Base-by-base conservation (phyloP, 2,329 filamentous ascomycete genomes). In the Colletotrichum gigasporum region DNA sequence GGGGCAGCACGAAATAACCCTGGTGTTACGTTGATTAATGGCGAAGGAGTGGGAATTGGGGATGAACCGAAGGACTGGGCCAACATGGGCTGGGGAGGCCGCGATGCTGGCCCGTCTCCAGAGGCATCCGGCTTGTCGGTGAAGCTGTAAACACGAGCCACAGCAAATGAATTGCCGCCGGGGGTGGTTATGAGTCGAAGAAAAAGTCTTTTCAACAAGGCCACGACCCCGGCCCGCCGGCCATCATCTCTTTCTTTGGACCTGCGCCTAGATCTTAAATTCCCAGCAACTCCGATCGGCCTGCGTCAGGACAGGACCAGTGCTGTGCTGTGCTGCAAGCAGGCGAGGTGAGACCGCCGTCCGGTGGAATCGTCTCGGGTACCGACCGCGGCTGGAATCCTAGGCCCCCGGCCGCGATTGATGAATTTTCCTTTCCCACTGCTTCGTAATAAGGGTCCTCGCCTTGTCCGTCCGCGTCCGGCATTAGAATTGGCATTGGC, bases 21-120 rank as follows among this genome's bases (percentile, higher is more conserved):
- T 45, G 56, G 62, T 65, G 48, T 65, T 48, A 50, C 62, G 39
- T 61, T 65, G 62, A 65, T 65, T 61, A 54, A 50, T 18, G 50
- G 35, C 48, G 56, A 62, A 39, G n/a, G 48, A 54, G 62, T 55
- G 62, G 62, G 50, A 35, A 48, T 55, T 37, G 41, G 41, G 47
- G 56, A 55, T 30, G 62, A 65, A 65, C 62, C 62, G 55, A 53
- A 47, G 34, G 48, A 61, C 62, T 62, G 56, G 62, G 61, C 51
- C 61, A 37, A 18, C 52, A 47, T 45, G 34, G 37, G 37, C 35
- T 52, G 54, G 54, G 45, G 20, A 58, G 56, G 41, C 56, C 56
- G 42, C 61, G 32, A 26, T 30, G 41, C 18, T 60, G 55, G 55
- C 34, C 56, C 28, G 39, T 32, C 62, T 65, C 56, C 62, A 65